Conservation (phyloP, 805 yeast species). For the Kodamaea jinghongensis region DNA sequence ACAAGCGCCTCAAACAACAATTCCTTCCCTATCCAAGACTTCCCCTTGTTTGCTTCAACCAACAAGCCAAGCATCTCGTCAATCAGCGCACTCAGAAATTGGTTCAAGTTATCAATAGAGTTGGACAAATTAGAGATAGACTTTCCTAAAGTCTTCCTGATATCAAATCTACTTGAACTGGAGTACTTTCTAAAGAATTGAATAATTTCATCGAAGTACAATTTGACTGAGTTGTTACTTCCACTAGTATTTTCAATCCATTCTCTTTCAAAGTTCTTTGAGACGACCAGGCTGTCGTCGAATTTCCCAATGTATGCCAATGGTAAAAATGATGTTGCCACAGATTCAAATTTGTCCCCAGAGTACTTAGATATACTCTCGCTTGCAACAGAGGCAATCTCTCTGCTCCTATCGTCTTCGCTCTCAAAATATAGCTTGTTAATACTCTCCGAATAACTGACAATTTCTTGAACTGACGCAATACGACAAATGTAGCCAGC, state of each 20-base stretch:
- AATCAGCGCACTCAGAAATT: constrained; percentile 20
- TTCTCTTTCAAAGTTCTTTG: constrained; percentile 51
- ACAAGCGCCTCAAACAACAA: constrained; percentile 68
- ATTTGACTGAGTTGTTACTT: constrained; percentile 62
- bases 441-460: constrained; percentile 52
- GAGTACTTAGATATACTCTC: constrained; percentile 68
- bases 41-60: constrained; percentile 63
- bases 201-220: constrained; percentile 70
- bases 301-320: constrained; percentile 74
- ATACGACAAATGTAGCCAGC: constrained; percentile 75
- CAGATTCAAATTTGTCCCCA: constrained; percentile 59
- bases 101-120: constrained; percentile 32
- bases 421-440: constrained; percentile 56
- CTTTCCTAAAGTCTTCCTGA: constrained; percentile 69
- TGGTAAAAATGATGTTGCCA: constrained; percentile 69
- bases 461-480: constrained; percentile 49
- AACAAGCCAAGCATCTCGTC: constrained; percentile 48
- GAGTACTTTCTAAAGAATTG: constrained; percentile 49
- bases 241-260: constrained; percentile 84
- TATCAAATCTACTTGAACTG: constrained; percentile 53
- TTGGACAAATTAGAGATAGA: constrained; percentile 60
- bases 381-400: constrained; percentile 58
- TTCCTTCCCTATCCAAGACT: constrained; percentile 90
- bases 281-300: constrained; percentile 50
- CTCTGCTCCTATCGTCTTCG: constrained; percentile 41